These are phyloP conservation scores for Dendrocalamus latiflorus DNA, from an alignment of 202 grass and related monocot species.

Conservation along the genomic window DNA sequence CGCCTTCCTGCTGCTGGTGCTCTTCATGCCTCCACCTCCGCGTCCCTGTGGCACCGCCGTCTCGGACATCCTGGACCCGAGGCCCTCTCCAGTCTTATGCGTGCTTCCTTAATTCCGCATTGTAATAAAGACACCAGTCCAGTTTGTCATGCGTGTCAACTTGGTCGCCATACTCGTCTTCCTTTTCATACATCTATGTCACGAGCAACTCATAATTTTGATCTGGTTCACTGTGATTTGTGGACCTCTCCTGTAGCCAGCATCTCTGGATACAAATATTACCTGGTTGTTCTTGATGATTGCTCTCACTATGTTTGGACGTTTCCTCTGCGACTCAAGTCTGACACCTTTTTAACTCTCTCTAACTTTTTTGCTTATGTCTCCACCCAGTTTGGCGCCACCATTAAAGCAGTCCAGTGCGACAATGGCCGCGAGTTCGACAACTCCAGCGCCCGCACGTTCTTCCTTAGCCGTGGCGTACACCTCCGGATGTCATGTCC, in stretches of 20 bases:
- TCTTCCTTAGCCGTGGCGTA: background rate
- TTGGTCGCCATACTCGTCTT: background rate
- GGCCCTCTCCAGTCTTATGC: background rate
- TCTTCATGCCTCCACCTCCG: background rate
- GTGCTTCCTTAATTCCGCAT: background rate
- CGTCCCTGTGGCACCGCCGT: background rate
- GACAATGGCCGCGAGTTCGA: too few species aligned
- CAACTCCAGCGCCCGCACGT: background rate
- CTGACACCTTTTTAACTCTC: background rate
- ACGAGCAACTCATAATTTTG: background rate
- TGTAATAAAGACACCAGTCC: background rate
- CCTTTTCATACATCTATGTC: background rate
- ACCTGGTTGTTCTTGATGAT: background rate
- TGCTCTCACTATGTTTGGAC: background rate
- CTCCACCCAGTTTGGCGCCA: background rate
- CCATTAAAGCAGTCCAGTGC: too few species aligned
- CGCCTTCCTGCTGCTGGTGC: background rate
- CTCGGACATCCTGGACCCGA: background rate
- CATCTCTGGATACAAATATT: background rate
- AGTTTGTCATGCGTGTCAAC: background rate
- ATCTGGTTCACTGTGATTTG: background rate
- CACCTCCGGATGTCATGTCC: background rate
- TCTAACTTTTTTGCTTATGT: background rate
- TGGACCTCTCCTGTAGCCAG: background rate
- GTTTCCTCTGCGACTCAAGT: background rate